Evolutionary conservation across 306 rosid genomes (phyloP), one percentile per base, ranked within the genome.

Genomic region (Spatholobus suberectus): DNA sequence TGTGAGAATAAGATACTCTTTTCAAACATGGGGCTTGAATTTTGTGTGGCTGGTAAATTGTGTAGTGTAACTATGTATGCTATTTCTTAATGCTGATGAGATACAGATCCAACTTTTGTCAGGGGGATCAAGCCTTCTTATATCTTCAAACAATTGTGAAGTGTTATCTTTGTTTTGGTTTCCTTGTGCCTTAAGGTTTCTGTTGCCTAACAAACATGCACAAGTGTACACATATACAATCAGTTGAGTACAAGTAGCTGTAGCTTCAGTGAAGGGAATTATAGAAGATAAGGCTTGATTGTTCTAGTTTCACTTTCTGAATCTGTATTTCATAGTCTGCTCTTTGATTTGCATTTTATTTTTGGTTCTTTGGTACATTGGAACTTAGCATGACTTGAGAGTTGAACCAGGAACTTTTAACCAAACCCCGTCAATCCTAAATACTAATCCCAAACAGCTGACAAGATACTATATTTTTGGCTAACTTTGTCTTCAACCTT

Each of bases 401-500:
- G 35, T 71, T 78, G 70, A 70, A 83, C 78, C 13, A 6, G 57
- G 32, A 35, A 40, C 70, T 37, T 77, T 41, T 61, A 26, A n/a
- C 63, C 54, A 72, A 40, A 21, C 27, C 11, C 51, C 2, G 0
- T 49, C 26, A 51, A 61, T 63, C 20, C 69, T 82, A 61, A 83
- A 29, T 44, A 59, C 59, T 73, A 66, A 55, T 69, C 54, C 49
- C 18, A 26, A 75, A 67, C 32, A 35, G n/a, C 71, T 79, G 59
- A 44, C 9, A 2, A 27, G 73, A 38, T 84, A 43, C 76, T 73
- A 21, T 79, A 15, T 41, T 77, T 86, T 65, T 67, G 6, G 66
- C 65, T 82, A 52, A 82, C 34, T 52, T 87, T 82, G 63, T 79
- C 47, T 38, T 21, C 47, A 35, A 81, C 62, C 63, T 46, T 32